These are phyloP conservation scores for Vigna mungo DNA, from an alignment of 306 rosid species.

Conservation along the genomic window DNA sequence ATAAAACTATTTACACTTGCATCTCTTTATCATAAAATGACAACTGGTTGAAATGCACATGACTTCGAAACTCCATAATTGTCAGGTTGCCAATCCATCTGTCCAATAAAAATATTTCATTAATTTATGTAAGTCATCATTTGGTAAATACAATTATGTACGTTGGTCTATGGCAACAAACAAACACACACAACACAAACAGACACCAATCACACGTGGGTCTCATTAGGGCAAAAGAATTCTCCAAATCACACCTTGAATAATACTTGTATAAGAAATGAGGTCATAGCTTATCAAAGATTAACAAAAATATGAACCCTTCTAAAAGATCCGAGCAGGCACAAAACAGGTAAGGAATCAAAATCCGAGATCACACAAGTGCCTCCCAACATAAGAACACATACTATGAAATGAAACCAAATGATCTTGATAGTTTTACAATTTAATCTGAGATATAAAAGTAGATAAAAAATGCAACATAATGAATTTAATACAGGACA, in stretches of 20 bases:
- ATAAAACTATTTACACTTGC: not conserved
- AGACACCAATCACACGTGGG: constrained; percentile 2
- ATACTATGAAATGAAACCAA: constrained; percentile 32
- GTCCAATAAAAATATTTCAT: not conserved
- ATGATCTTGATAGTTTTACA: constrained; percentile 20
- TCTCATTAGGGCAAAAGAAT: not conserved
- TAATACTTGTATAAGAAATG: not conserved
- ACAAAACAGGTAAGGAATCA: constrained; percentile 18
- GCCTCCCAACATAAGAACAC: not conserved
- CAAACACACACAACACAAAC: not conserved
- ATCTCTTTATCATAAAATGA: constrained; percentile 6
- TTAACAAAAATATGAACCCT: not conserved
- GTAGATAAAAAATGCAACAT: constrained; percentile 7
- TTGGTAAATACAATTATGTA: not conserved
- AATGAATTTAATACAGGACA: constrained; percentile 16
- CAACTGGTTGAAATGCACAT: constrained; percentile 11
- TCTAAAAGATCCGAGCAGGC: not conserved
- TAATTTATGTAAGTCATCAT: not conserved
- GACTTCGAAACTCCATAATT: not conserved
- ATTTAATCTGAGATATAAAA: constrained; percentile 19
- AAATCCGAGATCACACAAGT: constrained; percentile 11
- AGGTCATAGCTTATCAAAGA: not conserved
- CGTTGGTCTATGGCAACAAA: not conserved
- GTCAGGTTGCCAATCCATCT: not conserved
- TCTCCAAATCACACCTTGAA: constrained; percentile 22